These are phyloP conservation scores for Aspergillus niger DNA, from an alignment of 2,329 filamentous ascomycete species.

Conservation along the genomic window DNA sequence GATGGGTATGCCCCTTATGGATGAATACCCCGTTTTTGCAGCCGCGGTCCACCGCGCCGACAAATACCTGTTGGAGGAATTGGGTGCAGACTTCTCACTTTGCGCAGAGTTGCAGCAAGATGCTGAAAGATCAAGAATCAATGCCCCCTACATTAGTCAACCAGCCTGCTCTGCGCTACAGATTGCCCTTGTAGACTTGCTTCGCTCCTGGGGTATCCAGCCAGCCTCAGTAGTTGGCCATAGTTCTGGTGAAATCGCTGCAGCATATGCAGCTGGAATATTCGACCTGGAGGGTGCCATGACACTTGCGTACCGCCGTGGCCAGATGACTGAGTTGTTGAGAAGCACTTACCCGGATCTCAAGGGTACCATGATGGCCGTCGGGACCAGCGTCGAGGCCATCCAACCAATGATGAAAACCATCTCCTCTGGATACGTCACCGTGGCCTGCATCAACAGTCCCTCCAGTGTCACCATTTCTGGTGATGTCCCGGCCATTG, in stretches of 20 bases:
- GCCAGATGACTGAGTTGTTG: neutral
- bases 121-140: constrained; percentile 21
- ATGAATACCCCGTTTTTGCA: neutral
- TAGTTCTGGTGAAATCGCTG: neutral
- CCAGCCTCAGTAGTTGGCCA: neutral
- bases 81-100: neutral
- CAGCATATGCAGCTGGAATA: neutral
- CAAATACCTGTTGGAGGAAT: too few relatives aligned
- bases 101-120: neutral
- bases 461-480: neutral
- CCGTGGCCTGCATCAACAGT: neutral
- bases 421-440: neutral
- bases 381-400: neutral
- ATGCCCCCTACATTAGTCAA: constrained; percentile 30
- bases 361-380: neutral
- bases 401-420: neutral
- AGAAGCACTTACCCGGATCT: neutral
- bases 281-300: neutral
- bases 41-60: neutral
- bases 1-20: constrained; percentile 36
- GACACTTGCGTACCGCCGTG: neutral
- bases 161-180: neutral
- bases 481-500: neutral
- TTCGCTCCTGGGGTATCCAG: constrained; percentile 23
- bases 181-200: neutral